Base-by-base conservation (phyloP, 768 basidiomycete genomes). In the Boletus pseudo-olivaceus region DNA sequence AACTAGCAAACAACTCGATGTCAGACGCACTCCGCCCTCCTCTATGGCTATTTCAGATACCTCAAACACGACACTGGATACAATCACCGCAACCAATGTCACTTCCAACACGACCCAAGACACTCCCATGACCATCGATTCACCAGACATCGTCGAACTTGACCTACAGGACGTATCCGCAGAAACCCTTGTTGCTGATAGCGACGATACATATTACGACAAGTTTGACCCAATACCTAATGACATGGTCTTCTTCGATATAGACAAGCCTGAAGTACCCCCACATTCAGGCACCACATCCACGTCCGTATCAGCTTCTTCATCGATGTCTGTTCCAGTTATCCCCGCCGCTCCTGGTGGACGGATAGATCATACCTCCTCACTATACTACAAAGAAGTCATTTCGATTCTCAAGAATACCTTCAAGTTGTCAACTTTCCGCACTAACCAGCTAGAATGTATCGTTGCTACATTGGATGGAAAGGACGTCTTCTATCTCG, bases 401-500 rank as follows among this genome's bases (percentile, higher is more conserved):
- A 62, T 71, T 15, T 55, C 68, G 0, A 64, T 68, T 23, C 68
- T 73, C 47, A 71, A 72, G 47, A 61, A 56, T 7, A 69, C 58
- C 0, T 98, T 98, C 70, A 73, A 74, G 6, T 75, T 98, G 14
- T 62, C 78, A 0, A 62, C 66, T 1, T 98, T 98, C 69, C 82
- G 96, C 33, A 72, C 69, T 14, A 90, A 98, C 69, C 97, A 98
- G 66, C 78, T 93, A 38, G 86, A 90, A 63, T 93, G 90, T 2
- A 89, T 98, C 58, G 80, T 82, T 41, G 88, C 87, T 15, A 84
- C 89, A 0, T 73, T 99, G 69, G 76, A 78, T 2, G 93, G 88
- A 8, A 81, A 77, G 51, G 96, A 98, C 64, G 91, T 93, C 17
- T 93, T 98, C 60, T 91, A 98, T 17, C 79, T 98, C 8, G 95